Evolutionary conservation across 2,329 filamentous ascomycete species (phyloP), one percentile per base, ranked within the genome.

Genomic region (Anisogramma anomala): DNA sequence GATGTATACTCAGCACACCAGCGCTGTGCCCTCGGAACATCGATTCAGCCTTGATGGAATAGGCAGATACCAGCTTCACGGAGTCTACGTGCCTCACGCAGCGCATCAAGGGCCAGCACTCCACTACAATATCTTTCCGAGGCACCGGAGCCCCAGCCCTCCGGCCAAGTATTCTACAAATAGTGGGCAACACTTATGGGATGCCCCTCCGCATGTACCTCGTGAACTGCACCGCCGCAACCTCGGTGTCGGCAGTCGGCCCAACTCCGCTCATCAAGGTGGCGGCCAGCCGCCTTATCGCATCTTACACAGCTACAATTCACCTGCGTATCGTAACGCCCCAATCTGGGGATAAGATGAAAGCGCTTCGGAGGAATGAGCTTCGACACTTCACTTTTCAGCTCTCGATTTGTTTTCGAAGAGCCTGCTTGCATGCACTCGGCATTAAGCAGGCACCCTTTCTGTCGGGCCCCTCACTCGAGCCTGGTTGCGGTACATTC

Each of bases 271-370:
- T 23, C 22, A 47, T 32, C 44, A 30, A 6, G 39, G 33, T n/a
- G 33, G 34, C 20, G 34, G 47, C 5, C 49, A 57, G 22, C 54
- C 56, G 10, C 69, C 67, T 7, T 75, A 69, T 45, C 67, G 71
- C 1, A 61, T 75, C 9, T 57, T 75, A 7, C 72, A 76, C 55
- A 75, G 71, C 55, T 74, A 76, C 50, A 72, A 74, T 51, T 72
- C 72, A 3, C 71, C 72, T 4, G 69, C 72, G 5, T 76, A 77
- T 50, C 64, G 64, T 20, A 63, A 68, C 26, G 65, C 61, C 3
- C 72, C 71, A 0, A 72, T 75, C n/a, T 74, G 71, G 70, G 65
- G 68, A n/a, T 72, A 48, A 58, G n/a, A n/a, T n/a, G 15, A 3
- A 7, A 13, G n/a, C 22, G 3, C 8, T 14, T 13, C 15, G 18